Evolutionary conservation across 1,284 basidiomycete genomes (phyloP).

Genomic region (Coniferiporia weirii): DNA sequence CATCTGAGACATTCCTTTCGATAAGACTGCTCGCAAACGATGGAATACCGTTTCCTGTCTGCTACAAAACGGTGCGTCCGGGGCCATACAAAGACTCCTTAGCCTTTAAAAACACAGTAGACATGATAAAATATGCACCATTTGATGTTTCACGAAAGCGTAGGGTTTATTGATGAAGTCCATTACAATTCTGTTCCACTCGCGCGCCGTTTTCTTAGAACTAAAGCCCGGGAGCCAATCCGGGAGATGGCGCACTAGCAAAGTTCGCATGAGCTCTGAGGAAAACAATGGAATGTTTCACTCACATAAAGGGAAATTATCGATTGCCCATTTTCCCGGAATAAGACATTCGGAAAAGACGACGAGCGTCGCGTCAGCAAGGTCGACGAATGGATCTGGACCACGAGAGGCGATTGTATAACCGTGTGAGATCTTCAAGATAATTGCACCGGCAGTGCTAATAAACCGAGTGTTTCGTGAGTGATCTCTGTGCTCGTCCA

Average conservation of each 20-base stretch:
- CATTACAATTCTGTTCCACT: constrained; percentile 1
- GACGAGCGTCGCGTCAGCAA: constrained; percentile 12
- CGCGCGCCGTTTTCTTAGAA: constrained; percentile 7
- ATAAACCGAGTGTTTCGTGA: background rate
- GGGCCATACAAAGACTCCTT: background rate
- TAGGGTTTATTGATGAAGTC: constrained; percentile 14
- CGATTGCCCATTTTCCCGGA: constrained; percentile 18
- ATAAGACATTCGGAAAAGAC: constrained; percentile 12
- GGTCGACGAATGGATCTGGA: constrained; percentile 9
- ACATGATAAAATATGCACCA: background rate
- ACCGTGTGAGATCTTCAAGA: constrained; percentile 17
- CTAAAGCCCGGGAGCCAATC: constrained; percentile 15
- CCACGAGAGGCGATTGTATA: constrained; percentile 14
- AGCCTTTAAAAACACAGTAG: background rate
- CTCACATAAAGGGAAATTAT: constrained; percentile 13
- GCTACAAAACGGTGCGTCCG: background rate
- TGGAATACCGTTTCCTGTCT: constrained; percentile 9
- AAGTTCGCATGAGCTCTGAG: too few species aligned
- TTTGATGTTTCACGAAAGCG: constrained; percentile 15
- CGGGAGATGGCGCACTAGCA: constrained; percentile 11
- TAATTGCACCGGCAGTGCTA: constrained; percentile 16
- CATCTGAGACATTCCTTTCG: constrained; percentile 9
- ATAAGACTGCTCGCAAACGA: constrained; percentile 12
- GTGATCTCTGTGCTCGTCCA: too few species aligned
- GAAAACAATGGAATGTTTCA: background rate